Evolutionary conservation across 2,329 filamentous ascomycete species (phyloP), one percentile per base, ranked within the genome.

Genomic region (Talaromyces piceae): DNA sequence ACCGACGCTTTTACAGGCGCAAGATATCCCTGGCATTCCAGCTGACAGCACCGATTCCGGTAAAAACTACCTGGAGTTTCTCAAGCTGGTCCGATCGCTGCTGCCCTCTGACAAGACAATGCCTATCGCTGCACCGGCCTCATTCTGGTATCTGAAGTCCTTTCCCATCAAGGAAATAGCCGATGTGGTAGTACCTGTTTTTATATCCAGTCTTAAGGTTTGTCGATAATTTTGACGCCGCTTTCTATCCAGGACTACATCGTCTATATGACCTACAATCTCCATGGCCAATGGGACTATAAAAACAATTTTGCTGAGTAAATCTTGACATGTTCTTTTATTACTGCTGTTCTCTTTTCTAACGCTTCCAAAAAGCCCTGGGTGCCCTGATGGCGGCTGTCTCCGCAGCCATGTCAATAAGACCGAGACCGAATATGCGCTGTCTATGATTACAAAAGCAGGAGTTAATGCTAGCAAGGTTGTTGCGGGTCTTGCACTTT

Each of bases 191-290:
- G 16, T 20, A 4, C n/a, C 7, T 37, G 11, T 37, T 20, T 20
- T 9, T 3, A 37, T 1, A 18, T 37, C 20, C n/a, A 18, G 31
- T 20, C 31, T 37, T 37, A 8, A 37, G 8, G 16, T 18, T 18
- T 20, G 7, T 37, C 11, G 2, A 20, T 20, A 37, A 18, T 37
- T 18, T 8, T 37, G 7, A 37, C 16, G 11, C 5, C 20, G 20
- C 6, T 37, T 37, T 37, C 31, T 37, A 37, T 37, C 5, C 5
- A 37, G 31, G 64, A 67, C 51, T 70, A 68, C 49, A 60, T 67
- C n/a, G 57, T 67, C 11, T 69, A 59, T 50, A 72, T 72, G 67
- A 68, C 67, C 0, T 73, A 72, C 44, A 67, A 72, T 50, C 58
- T 71, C 1, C 59, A 64, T 46, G 59, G 60, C 3, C 58, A 62